Evolutionary conservation across 441 rosid genomes (phyloP), one percentile per base, ranked within the genome.

Genomic region (Dalechampia spathulata): DNA sequence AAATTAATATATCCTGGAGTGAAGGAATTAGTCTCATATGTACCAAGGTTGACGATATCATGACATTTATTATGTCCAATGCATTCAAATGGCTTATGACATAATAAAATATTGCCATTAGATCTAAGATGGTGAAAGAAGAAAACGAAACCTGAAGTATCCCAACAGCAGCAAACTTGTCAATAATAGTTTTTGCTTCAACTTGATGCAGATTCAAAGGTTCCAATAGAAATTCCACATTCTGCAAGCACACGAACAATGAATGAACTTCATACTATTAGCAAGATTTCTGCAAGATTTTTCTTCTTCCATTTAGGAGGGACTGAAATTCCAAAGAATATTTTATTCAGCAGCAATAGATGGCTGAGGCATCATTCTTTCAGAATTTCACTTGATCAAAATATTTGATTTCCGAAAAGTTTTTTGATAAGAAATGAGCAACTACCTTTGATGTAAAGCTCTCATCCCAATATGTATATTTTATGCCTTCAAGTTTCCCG

Each of bases 381-480:
- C 50, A 40, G 15, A 38, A 23, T 12, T 55, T 15, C 40, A 41
- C 15, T 47, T 7, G 15, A 28, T 4, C 36, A 38, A 64, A 60
- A 58, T 11, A 23, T 21, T 2, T 17, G 30, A 32, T 16, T 49
- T 28, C 10, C 25, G 21, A 11, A 7, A 13, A 11, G 20, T 21
- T 49, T 52, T 55, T 6, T 19, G 54, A 49, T 60, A 38, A 48
- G 37, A 37, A 12, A 40, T 48, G 39, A 61, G 61, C 45, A 45
- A 62, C 17, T 60, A 89, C 99, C 96, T 83, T 83, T 49, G 99
- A 77, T 48, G 97, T 81, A 70, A 76, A 80, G 20, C 72, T 49
- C 63, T 92, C 99, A 22, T 89, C 76, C 96, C 96, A 92, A 70
- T 72, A 89, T 1, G 97, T 77, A 63, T 83, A 92, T 49, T 77